phyloP scores from a whole-genome alignment of 768 basidiomycete species.

The Leccinum imitatum region DNA sequence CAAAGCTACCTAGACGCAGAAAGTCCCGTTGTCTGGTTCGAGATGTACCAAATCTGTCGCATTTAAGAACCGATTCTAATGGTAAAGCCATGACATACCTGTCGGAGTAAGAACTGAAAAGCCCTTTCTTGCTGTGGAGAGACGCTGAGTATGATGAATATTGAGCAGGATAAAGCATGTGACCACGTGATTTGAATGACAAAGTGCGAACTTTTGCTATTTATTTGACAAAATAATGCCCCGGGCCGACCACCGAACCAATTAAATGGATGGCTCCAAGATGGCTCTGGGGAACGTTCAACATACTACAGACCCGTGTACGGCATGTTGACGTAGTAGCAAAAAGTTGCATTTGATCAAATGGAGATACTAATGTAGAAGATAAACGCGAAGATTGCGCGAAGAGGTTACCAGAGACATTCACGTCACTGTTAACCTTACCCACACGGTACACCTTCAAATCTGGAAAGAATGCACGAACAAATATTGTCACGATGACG shows the following conservation, averaged over 20 bases:
- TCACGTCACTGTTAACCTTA: constrained; percentile 26
- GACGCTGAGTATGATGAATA: no score
- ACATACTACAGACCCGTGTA: no score
- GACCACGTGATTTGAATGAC: constrained; percentile 6
- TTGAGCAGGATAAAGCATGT: not conserved
- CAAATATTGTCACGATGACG: no score
- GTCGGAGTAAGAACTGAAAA: not conserved
- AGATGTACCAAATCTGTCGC: not conserved
- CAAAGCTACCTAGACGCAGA: constrained; percentile 34
- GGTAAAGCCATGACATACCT: not conserved
- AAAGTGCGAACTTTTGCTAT: not conserved
- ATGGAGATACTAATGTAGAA: no score
- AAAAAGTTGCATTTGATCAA: no score
- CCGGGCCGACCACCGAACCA: not conserved
- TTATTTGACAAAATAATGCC: not conserved
- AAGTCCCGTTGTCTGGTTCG: not conserved
- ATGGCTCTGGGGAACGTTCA: no score
- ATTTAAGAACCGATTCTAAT: not conserved
- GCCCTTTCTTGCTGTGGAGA: not conserved
- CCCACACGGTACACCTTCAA: no score
- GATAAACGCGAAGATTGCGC: no score
- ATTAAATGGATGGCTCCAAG: not conserved
- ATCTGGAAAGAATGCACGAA: no score
- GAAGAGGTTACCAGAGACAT: no score
- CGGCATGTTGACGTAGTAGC: no score